Evolutionary conservation across 2,329 filamentous ascomycete genomes (phyloP), one percentile per base, ranked within the genome.

Genomic region (Arthrobotrys conoides): DNA sequence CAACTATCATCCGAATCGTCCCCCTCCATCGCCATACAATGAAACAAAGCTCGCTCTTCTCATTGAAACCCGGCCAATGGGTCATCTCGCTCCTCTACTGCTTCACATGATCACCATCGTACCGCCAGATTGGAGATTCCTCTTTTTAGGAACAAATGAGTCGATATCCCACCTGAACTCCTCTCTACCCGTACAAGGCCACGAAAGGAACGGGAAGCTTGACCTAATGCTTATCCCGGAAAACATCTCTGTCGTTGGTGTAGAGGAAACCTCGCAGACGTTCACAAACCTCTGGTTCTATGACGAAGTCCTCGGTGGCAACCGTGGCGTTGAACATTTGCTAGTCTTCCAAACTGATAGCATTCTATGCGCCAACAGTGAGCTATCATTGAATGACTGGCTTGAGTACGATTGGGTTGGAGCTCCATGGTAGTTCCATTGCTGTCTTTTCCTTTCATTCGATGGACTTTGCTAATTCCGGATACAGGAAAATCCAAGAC

Each of bases 91-190:
- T 2, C 88, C 88, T 1, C 84, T 88, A 33, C 84, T 89, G 82
- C 84, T 89, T 22, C 88, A 89, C 82, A 88, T 89, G 84, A 88
- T 88, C 80, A 84, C 86, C 3, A 87, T 89, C n/a, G 86, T 89
- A 1, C 88, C 88, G 1, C 86, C 87, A 1, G 87, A 89, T 83
- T 89, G 88, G 88, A 86, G 86, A 18, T 89, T 89, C 83, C 86
- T 86, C 48, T 73, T 79, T 41, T 36, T 79, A 14, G 76, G 73
- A 16, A 67, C 68, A 12, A 55, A 79, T n/a, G 70, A 70, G 8
- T 61, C 69, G 16, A 67, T 72, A 57, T 38, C 51, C 38, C 55
- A 69, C 16, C 10, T 72, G 9, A 79, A 80, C 59, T 48, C 63
- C 48, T 82, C 82, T 3, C 41, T 76, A 2, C 67, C 81, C 3